Percentiles rank a stretch among this genome's conserved stretches.
phyloP scores from a whole-genome alignment of 441 rosid species.

The Francoa sonchifolia region DNA sequence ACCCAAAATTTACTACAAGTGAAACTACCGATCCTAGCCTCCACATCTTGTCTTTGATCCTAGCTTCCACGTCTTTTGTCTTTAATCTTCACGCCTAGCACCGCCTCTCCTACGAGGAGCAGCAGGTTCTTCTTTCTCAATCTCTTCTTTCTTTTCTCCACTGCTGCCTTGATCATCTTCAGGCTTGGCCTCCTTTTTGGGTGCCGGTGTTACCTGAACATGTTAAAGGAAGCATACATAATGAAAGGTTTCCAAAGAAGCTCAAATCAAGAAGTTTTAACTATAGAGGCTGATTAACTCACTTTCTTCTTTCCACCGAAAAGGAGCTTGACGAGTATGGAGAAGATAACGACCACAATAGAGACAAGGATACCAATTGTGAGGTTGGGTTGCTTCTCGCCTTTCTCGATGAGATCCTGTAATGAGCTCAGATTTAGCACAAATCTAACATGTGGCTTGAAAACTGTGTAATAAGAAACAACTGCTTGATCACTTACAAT shows the following conservation, averaged over 20 bases:
- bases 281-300: not conserved
- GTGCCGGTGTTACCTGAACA: conserved; percentile 31
- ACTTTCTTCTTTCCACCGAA: conserved; percentile 80
- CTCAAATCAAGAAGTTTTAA: not conserved
- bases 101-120: conserved; percentile 60
- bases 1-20: conserved; percentile 25
- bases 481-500: conserved; percentile 16
- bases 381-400: conserved; percentile 75
- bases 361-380: conserved; percentile 63
- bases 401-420: conserved; percentile 78
- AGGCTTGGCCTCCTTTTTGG: conserved; percentile 27
- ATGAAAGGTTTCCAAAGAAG: not conserved
- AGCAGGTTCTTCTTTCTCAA: conserved; percentile 30
- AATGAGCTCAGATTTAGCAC: not conserved
- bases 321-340: conserved; percentile 37
- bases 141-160: conserved; percentile 32
- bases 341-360: conserved; percentile 35
- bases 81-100: conserved; percentile 50
- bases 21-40: not conserved
- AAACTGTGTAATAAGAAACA: not conserved
- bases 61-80: too few relatives aligned
- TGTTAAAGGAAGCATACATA: not conserved
- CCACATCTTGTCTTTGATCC: not conserved
- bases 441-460: not conserved
- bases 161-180: conserved; percentile 37